Percentiles rank a stretch among this genome's conserved stretches.
Evolutionary conservation across 371 early-diverging fungal species (phyloP).

Genomic region (Phascolomyces articulosus): DNA sequence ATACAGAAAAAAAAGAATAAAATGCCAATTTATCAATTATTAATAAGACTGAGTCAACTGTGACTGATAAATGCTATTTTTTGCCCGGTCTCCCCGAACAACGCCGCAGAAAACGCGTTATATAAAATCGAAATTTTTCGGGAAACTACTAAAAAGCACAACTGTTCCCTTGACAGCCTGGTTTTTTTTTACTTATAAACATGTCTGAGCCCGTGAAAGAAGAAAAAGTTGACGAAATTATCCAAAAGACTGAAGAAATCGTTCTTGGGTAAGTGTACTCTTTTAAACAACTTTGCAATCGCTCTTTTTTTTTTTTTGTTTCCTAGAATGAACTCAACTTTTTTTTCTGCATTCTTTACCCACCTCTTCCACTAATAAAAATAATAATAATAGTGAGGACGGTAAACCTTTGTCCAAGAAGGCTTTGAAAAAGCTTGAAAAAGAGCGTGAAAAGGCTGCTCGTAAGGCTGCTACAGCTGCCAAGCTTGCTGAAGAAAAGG

Average conservation of each 20-base stretch:
- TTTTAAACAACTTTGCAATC: too few species aligned
- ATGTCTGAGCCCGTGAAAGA: constrained; percentile 16
- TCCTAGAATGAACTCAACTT: neutral
- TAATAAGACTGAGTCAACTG: neutral
- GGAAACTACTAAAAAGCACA: neutral
- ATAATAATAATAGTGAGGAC: constrained; percentile 59
- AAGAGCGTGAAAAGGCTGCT: constrained; percentile 87
- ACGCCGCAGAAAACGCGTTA: constrained; percentile 1
- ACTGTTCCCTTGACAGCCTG: neutral
- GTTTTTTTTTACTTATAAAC: neutral
- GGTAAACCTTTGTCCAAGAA: constrained; percentile 93
- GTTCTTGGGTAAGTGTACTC: constrained; percentile 12
- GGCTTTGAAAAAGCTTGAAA: constrained; percentile 92
- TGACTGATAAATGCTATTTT: neutral
- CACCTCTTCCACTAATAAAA: neutral
- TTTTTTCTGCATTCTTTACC: neutral
- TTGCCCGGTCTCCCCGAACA: too few species aligned
- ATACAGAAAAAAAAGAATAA: neutral
- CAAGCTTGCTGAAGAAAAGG: constrained; percentile 85
- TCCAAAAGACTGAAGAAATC: constrained; percentile 16
- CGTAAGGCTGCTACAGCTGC: constrained; percentile 81
- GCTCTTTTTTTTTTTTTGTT: neutral
- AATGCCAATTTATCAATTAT: neutral
- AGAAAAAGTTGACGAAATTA: constrained; percentile 11
- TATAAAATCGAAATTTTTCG: constrained; percentile 9